Percentiles rank a stretch among this genome's conserved stretches.
phyloP scores from a whole-genome alignment of 371 early-diverging fungal species.

The Furculomyces boomerangus region DNA sequence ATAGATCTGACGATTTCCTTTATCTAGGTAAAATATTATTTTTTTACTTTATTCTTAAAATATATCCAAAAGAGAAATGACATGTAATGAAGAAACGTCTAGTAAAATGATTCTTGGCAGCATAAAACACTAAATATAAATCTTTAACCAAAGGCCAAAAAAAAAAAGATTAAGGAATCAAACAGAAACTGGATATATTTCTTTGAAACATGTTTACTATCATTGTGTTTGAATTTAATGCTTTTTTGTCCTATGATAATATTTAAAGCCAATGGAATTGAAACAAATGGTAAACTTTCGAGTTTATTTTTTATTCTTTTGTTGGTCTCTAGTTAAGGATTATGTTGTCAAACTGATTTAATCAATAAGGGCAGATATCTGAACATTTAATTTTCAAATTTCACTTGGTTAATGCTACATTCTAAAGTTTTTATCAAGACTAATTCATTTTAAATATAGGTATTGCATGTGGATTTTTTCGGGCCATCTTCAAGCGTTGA shows the following conservation, averaged over 20 bases:
- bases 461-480: no score
- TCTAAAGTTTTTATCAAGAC: neutral
- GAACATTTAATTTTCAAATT: neutral
- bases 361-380: slow-evolving; percentile 1
- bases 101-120: no score
- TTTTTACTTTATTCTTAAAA: no score
- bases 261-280: neutral
- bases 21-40: no score
- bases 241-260: neutral
- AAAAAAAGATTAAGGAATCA: no score
- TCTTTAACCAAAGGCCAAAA: no score
- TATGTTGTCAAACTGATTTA: neutral
- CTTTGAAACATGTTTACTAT: neutral
- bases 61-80: no score
- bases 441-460: neutral
- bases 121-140: no score
- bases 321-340: neutral
- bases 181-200: no score
- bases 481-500: neutral
- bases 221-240: neutral
- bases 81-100: no score
- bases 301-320: neutral
- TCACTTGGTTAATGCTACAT: neutral
- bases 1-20: no score
- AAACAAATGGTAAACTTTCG: neutral